phyloP scores from a whole-genome alignment of 139 green algal genomes.

The Volvox africanus region DNA sequence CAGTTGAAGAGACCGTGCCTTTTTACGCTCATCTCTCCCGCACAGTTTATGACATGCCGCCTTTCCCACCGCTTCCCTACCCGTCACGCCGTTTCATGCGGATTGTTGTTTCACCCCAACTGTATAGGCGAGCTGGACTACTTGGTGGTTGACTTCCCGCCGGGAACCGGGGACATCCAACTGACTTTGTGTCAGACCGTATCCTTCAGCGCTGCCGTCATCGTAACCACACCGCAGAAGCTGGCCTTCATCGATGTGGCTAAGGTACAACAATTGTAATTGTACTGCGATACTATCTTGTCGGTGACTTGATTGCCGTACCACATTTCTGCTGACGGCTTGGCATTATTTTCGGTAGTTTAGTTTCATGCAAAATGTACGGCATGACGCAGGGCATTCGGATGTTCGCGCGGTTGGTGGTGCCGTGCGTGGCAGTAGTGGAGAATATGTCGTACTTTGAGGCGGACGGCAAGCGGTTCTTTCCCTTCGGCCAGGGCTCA shows the following conservation, averaged over 20 bases:
- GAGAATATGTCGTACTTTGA: slow-evolving; percentile 99
- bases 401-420: slow-evolving; percentile 97
- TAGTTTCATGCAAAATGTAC: too few relatives aligned
- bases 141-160: slow-evolving; percentile 97
- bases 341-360: too few relatives aligned
- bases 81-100: too few relatives aligned
- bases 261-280: slow-evolving; percentile 69
- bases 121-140: slow-evolving; percentile 94
- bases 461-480: slow-evolving; percentile 85
- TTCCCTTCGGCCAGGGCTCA: slow-evolving; percentile 90
- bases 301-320: too few relatives aligned
- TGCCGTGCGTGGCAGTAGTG: slow-evolving; percentile 97
- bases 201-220: slow-evolving; percentile 93
- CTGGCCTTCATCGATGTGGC: slow-evolving; percentile 99
- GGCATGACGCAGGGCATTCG: slow-evolving; percentile 78
- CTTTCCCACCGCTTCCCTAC: too few relatives aligned
- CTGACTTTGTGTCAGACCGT: slow-evolving; percentile 96
- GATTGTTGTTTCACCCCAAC: not conserved
- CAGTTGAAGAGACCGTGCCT: too few relatives aligned
- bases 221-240: slow-evolving; percentile 99
- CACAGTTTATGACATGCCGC: too few relatives aligned
- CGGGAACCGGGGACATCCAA: slow-evolving; percentile 99
- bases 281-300: too few relatives aligned
- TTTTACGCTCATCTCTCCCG: too few relatives aligned
- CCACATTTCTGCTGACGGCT: too few relatives aligned